A percentile compares a stretch with the other conserved stretches of the same genome.
phyloP scores from a whole-genome alignment of 495 filamentous ascomycete genomes.

The Penicillium turbatum region DNA sequence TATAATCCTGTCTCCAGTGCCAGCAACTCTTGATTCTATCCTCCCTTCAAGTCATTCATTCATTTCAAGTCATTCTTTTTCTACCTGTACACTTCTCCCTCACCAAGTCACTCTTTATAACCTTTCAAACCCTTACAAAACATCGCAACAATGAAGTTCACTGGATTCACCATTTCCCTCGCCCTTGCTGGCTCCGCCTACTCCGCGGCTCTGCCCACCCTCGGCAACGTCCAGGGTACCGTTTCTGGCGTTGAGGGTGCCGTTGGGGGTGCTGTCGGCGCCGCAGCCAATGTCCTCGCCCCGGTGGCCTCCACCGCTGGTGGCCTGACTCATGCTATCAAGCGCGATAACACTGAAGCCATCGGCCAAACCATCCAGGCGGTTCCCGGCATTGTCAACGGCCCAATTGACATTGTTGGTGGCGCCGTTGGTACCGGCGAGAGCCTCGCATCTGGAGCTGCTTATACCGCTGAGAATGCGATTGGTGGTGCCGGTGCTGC shows the following conservation, averaged over 20 bases:
- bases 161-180: constrained; percentile 34
- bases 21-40: not conserved
- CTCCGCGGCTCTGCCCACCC: constrained; percentile 16
- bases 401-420: constrained; percentile 12
- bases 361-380: not conserved
- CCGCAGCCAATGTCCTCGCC: not conserved
- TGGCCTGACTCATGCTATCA: not conserved
- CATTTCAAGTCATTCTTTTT: constrained; percentile 24
- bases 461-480: constrained; percentile 12
- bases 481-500: not conserved
- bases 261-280: constrained; percentile 4
- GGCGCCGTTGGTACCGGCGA: constrained; percentile 21
- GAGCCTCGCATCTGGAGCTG: constrained; percentile 12
- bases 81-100: constrained; percentile 5
- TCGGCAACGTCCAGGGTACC: not conserved
- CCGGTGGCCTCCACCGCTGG: not conserved
- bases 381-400: constrained; percentile 14
- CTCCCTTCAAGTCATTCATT: constrained; percentile 21
- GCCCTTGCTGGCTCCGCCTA: constrained; percentile 18
- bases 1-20: constrained; percentile 17
- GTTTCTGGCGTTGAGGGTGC: constrained; percentile 4
- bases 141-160: constrained; percentile 39
- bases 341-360: constrained; percentile 1
- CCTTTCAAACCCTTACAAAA: constrained; percentile 6
- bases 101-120: constrained; percentile 25